A percentile compares a stretch with the other conserved stretches of the same genome.
Evolutionary conservation across 192 early-diverging fungal genomes (phyloP).

Genomic region (Coemansia sp.): DNA sequence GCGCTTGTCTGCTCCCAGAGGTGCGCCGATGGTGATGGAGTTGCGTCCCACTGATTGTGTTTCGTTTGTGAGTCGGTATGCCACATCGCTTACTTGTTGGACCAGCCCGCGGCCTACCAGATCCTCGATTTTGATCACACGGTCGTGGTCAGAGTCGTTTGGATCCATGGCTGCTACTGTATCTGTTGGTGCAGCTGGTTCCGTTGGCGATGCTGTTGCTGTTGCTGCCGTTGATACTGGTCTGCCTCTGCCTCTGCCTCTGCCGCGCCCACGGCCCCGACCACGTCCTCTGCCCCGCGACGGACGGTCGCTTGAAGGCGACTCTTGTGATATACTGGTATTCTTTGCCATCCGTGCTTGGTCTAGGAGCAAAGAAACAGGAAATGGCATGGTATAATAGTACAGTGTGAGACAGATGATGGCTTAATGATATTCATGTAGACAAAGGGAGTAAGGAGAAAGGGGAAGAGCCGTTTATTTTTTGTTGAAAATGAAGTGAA

Average conservation of each 20-base stretch:
- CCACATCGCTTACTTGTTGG: not conserved
- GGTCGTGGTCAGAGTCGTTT: slow-evolving; percentile 16
- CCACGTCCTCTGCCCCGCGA: slow-evolving; percentile 21
- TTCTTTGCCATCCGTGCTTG: slow-evolving; percentile 18
- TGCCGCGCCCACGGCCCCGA: slow-evolving; percentile 18
- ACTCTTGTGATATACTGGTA: not conserved
- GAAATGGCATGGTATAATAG: slow-evolving; percentile 23
- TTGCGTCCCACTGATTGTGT: slow-evolving; percentile 22
- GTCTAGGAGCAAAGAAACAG: slow-evolving; percentile 32
- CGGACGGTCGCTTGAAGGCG: not conserved
- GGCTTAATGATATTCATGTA: not conserved
- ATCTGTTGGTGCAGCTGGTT: not conserved
- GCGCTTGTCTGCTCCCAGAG: slow-evolving; percentile 46
- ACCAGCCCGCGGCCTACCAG: slow-evolving; percentile 32
- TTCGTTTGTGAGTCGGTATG: slow-evolving; percentile 22
- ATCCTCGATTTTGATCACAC: slow-evolving; percentile 35
- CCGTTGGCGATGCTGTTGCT: not conserved
- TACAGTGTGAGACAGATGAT: slow-evolving; percentile 4
- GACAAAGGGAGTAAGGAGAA: too few relatives aligned
- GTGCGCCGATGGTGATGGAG: slow-evolving; percentile 49
- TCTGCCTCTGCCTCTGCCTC: not conserved
- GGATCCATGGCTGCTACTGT: not conserved
- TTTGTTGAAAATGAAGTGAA: not conserved
- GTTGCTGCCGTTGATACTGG: not conserved
- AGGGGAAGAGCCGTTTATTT: too few relatives aligned